Base-by-base conservation (phyloP, 2,329 filamentous ascomycete species). In the Alternaria postmessia region DNA sequence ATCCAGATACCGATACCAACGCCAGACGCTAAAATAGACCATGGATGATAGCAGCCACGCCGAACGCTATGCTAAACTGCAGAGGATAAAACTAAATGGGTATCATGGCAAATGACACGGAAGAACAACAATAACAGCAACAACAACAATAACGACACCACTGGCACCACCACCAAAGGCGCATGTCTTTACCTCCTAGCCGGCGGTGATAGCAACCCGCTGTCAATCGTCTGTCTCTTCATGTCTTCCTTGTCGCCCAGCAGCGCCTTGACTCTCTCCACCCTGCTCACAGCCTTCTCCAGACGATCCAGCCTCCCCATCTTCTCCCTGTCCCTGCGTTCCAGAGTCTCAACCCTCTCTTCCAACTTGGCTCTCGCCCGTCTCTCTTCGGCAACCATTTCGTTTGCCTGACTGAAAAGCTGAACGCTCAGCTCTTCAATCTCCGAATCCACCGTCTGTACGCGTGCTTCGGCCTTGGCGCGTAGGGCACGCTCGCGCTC, bases 341-440 rank as follows among this genome's bases (percentile, higher is more conserved):
- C 91, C 22, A 95, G 79, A 70, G 88, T 82, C 59, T 82, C 85
- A 7, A 95, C 85, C 39, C 90, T 81, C 75, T 90, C 88, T 79
- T 93, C 90, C 24, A 95, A 83, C 71, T 85, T 86, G 6, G 90
- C 90, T 59, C 91, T 82, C 34, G 89, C 90, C 57, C 87, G 85
- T 43, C 92, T 82, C 82, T 95, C 92, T 18, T 85, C 83, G 2
- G 92, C 91, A 20, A 95, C 92, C 92, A 95, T 95, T 79, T 93
- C 88, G 76, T 95, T 95, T 52, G 92, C 92, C 81, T 94, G 89
- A 80, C 91, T 88, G 76, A 95, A 95, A 54, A 95, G 81, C 51
- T 85, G 86, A 20, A 87, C 89, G 71, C 87, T 91, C 65, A 95
- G 81, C 79, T 95, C 92, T 79, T 94, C 92, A 20, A 94, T 85